These are phyloP conservation scores for Cystofilobasidium macerans DNA, from an alignment of 768 basidiomycete species.

Conservation along the genomic window DNA sequence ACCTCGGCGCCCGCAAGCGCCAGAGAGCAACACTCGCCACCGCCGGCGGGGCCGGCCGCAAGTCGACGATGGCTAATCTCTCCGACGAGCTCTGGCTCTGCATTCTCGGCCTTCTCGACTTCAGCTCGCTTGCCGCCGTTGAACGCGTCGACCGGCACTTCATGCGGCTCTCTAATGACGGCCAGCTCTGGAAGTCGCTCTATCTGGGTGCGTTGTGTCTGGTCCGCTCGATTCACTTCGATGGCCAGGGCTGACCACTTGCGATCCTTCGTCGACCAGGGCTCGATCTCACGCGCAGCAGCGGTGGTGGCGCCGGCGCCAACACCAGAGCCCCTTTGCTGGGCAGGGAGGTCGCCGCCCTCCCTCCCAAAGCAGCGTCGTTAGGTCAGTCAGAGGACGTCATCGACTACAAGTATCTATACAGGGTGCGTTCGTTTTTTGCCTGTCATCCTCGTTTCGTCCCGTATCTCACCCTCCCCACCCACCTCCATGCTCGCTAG, in stretches of 20 bases:
- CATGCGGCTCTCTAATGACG: constrained; percentile 19
- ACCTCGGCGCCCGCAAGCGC: background rate
- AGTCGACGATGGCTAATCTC: background rate
- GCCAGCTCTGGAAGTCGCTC: constrained; percentile 4
- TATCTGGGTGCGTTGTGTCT: constrained; percentile 4
- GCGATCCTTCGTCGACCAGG: background rate
- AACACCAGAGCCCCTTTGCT: background rate
- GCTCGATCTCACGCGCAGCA: background rate
- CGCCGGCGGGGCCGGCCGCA: background rate
- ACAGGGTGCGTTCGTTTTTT: constrained; percentile 13
- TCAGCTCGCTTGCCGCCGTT: background rate
- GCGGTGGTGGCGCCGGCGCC: background rate
- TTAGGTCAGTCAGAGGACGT: background rate
- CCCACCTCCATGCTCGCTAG: background rate
- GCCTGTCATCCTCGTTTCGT: background rate
- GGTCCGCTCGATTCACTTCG: background rate
- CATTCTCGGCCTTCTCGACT: constrained; percentile 13
- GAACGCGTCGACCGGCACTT: constrained; percentile 23
- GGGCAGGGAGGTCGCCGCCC: background rate
- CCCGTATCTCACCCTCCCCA: background rate
- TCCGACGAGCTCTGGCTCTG: constrained; percentile 24
- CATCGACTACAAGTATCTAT: constrained; percentile 21
- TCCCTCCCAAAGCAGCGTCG: background rate
- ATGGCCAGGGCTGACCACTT: background rate
- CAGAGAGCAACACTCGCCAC: background rate